Evolutionary conservation across 2,329 filamentous ascomycete species (phyloP).

Genomic region (Colletotrichum echinochloae): DNA sequence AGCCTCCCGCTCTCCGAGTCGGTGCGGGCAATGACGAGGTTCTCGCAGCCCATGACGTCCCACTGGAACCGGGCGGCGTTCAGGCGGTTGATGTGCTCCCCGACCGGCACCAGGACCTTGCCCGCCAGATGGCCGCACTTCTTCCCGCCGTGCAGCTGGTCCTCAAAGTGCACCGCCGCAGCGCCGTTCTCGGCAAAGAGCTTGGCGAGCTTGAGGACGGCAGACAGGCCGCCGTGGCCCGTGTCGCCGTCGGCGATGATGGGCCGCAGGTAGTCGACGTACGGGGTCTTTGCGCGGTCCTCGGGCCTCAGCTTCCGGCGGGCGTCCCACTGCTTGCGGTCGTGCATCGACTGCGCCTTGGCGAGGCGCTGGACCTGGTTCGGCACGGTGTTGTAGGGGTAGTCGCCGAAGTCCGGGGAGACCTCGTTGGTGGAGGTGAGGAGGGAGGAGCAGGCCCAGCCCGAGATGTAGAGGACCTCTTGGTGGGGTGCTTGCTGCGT

Average conservation of each 20-base stretch:
- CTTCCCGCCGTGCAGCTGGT: slow-evolving; percentile 97
- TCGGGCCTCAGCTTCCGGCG: slow-evolving; percentile 81
- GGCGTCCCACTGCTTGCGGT: slow-evolving; percentile 93
- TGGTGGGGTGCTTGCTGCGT: slow-evolving; percentile 97
- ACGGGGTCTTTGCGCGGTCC: slow-evolving; percentile 80
- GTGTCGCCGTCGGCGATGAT: slow-evolving; percentile 98
- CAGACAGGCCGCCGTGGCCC: slow-evolving; percentile 90
- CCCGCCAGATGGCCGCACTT: slow-evolving; percentile 97
- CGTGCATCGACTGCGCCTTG: slow-evolving; percentile 97
- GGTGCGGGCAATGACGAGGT: slow-evolving; percentile 92
- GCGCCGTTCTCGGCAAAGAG: slow-evolving; percentile 97
- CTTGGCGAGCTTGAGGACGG: slow-evolving; percentile 95
- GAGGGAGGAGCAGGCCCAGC: slow-evolving; percentile 96
- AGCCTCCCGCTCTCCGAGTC: slow-evolving; percentile 95
- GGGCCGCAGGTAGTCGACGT: slow-evolving; percentile 91
- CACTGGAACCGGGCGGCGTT: slow-evolving; percentile 95
- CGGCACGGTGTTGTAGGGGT: slow-evolving; percentile 98
- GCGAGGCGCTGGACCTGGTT: slow-evolving; percentile 97
- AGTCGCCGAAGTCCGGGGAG: slow-evolving; percentile 97
- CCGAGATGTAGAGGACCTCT: slow-evolving; percentile 94
- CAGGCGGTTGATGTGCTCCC: slow-evolving; percentile 96
- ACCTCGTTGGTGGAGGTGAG: slow-evolving; percentile 97
- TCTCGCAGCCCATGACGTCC: slow-evolving; percentile 98
- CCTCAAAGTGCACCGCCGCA: slow-evolving; percentile 96
- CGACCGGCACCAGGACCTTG: slow-evolving; percentile 92